Evolutionary conservation across 768 basidiomycete genomes (phyloP).

Genomic region (Tulasnella sp.): DNA sequence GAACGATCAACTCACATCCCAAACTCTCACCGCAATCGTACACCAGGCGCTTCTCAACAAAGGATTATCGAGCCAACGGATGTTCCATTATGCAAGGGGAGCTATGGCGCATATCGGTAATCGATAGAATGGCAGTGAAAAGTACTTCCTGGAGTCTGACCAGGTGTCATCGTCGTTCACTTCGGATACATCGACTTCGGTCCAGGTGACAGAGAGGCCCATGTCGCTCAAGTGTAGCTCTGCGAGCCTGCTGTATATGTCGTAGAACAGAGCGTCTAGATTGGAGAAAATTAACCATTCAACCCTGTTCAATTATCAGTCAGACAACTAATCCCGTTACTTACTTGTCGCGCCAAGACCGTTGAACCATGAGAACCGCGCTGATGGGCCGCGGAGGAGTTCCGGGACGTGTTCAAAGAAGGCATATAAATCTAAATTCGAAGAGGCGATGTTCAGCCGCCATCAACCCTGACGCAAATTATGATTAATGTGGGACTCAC

Average conservation of each 20-base stretch:
- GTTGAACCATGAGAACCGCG: slow-evolving; percentile 92
- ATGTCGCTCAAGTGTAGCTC: slow-evolving; percentile 78
- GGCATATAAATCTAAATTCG: slow-evolving; percentile 45
- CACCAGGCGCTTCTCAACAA: no score
- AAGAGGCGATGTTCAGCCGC: not conserved
- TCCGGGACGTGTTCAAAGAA: slow-evolving; percentile 79
- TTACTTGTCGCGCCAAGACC: slow-evolving; percentile 89
- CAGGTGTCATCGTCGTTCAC: slow-evolving; percentile 43
- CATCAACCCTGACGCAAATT: no score
- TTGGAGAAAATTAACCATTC: not conserved
- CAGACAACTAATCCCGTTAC: slow-evolving; percentile 29
- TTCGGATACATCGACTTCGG: slow-evolving; percentile 57
- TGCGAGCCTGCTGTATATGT: slow-evolving; percentile 77
- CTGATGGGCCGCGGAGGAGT: slow-evolving; percentile 59
- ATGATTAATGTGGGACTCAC: slow-evolving; percentile 31
- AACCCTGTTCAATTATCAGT: not conserved
- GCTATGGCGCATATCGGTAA: slow-evolving; percentile 29
- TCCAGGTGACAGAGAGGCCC: slow-evolving; percentile 73
- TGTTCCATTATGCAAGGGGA: no score
- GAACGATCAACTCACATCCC: no score
- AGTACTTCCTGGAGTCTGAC: slow-evolving; percentile 69
- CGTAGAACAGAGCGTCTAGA: slow-evolving; percentile 79
- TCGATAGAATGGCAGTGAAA: slow-evolving; percentile 63
- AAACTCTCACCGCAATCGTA: no score
- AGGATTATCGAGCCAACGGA: no score